Conservation (phyloP, 352 stramenopile genomes). For the Globisporangium echinulatum region DNA sequence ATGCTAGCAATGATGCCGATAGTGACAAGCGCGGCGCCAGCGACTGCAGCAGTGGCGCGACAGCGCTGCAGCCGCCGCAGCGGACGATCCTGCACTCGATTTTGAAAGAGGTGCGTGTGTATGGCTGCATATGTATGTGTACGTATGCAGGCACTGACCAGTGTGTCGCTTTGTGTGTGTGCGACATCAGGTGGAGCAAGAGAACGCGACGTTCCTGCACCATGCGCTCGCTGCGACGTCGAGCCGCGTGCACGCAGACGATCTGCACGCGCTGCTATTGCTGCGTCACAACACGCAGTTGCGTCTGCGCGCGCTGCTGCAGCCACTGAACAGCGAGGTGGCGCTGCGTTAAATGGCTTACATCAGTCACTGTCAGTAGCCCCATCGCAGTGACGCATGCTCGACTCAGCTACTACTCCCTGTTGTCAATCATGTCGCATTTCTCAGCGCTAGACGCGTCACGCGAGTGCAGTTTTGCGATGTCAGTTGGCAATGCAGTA, state of each 20-base stretch:
- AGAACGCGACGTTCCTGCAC: conserved; percentile 53
- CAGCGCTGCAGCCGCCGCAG: neutral
- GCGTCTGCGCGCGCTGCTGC: conserved; percentile 30
- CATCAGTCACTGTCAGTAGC: neutral
- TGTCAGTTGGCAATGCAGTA: no score
- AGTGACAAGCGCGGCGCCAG: neutral
- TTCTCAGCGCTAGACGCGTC: no score
- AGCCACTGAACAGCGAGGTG: conserved; percentile 9
- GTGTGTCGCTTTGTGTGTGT: conserved; percentile 2
- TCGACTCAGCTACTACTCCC: no score
- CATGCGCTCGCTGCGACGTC: conserved; percentile 42
- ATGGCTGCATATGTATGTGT: neutral
- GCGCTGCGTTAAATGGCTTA: neutral
- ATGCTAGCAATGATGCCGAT: neutral
- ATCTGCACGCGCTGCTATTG: conserved; percentile 58
- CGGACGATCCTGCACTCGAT: conserved; percentile 31
- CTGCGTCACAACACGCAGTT: conserved; percentile 43
- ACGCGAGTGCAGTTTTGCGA: no score
- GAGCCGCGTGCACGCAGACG: conserved; percentile 48
- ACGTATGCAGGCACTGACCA: neutral
- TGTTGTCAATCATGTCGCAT: no score
- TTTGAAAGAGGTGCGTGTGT: conserved; percentile 44
- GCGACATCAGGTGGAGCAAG: conserved; percentile 43
- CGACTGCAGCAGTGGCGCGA: neutral
- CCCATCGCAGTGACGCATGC: neutral